Conservation (phyloP, 371 early-diverging fungal genomes). For the Mortierella sp. region DNA sequence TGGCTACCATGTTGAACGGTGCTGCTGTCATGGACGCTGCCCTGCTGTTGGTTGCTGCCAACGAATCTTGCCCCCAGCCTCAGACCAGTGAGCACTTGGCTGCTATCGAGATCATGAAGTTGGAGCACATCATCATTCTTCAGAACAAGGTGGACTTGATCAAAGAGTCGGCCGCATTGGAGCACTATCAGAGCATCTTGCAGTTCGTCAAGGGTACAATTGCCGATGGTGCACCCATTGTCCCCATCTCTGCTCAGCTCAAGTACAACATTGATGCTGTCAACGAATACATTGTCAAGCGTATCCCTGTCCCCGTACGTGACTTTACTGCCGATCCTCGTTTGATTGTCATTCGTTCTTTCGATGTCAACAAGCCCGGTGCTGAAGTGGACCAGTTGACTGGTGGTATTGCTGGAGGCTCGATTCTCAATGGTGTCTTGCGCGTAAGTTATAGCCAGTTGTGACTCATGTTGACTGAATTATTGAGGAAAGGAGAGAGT, state of each 20-base stretch:
- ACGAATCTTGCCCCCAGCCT: conserved; percentile 99
- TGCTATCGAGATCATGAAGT: conserved; percentile 99
- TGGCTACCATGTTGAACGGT: conserved; percentile 99
- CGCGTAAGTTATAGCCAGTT: conserved; percentile 55
- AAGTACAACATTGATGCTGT: conserved; percentile 99
- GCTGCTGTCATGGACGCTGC: conserved; percentile 99
- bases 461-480: conserved; percentile 2
- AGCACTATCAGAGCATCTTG: conserved; percentile 96
- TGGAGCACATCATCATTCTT: conserved; percentile 97
- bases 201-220: conserved; percentile 97
- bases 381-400: conserved; percentile 92
- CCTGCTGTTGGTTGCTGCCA: conserved; percentile 98
- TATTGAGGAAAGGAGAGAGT: too few relatives aligned
- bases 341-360: conserved; percentile 99
- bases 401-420: conserved; percentile 99
- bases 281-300: conserved; percentile 99
- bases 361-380: conserved; percentile 99
- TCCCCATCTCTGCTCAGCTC: conserved; percentile 99
- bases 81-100: conserved; percentile 99
- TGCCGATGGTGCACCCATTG: conserved; percentile 97
- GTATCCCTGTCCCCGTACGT: conserved; percentile 97
- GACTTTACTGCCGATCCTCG: conserved; percentile 94
- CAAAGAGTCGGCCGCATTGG: conserved; percentile 94
- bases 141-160: conserved; percentile 99
- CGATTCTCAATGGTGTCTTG: conserved; percentile 96